A percentile compares a stretch with the other conserved stretches of the same genome.
phyloP scores from a whole-genome alignment of 2,329 filamentous ascomycete species.

The Colletotrichum tropicale region DNA sequence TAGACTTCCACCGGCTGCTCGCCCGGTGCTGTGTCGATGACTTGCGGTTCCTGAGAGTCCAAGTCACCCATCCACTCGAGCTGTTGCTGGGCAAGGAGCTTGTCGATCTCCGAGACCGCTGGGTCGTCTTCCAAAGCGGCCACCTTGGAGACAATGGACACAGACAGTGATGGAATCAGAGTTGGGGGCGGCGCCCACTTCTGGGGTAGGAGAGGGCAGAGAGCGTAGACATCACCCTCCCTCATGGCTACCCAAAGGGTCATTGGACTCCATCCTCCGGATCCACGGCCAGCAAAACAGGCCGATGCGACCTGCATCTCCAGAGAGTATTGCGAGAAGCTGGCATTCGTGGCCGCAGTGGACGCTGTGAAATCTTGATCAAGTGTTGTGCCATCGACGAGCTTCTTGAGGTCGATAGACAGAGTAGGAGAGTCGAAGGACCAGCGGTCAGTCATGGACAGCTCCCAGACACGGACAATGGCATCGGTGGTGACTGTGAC shows the following conservation, averaged over 20 bases:
- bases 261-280: conserved; percentile 93
- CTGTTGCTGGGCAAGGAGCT: conserved; percentile 66
- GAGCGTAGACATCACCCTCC: conserved; percentile 89
- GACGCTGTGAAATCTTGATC: conserved; percentile 86
- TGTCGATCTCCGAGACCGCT: conserved; percentile 54
- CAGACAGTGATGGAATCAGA: conserved; percentile 80
- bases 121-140: conserved; percentile 66
- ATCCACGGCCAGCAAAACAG: conserved; percentile 70
- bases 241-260: conserved; percentile 97
- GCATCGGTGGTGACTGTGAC: conserved; percentile 91
- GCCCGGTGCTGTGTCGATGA: conserved; percentile 53
- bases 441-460: conserved; percentile 82
- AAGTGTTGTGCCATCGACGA: conserved; percentile 81
- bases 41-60: conserved; percentile 64
- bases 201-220: conserved; percentile 87
- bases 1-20: conserved; percentile 61
- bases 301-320: conserved; percentile 95
- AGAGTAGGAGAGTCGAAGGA: conserved; percentile 85
- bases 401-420: conserved; percentile 85
- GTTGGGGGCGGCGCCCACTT: conserved; percentile 83
- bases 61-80: conserved; percentile 71
- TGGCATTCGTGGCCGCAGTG: conserved; percentile 73
- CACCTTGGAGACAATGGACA: conserved; percentile 79
- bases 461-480: conserved; percentile 87
- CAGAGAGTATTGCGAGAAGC: conserved; percentile 86